Conservation (phyloP, 805 yeast species). For the Hanseniaspora lachancei region DNA sequence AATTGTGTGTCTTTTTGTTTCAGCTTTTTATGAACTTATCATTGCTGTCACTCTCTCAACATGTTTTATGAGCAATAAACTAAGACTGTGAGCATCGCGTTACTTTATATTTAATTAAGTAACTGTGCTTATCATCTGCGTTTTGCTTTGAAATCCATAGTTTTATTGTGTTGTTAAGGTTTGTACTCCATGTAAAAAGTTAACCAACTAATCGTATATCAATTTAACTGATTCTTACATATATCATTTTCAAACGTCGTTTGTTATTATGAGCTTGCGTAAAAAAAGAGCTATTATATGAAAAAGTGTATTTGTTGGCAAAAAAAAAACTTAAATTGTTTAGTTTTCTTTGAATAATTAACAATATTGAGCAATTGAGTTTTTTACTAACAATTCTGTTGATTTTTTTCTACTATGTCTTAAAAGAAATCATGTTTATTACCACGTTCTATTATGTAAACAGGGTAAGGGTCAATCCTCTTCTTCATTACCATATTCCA, state of each 20-base stretch:
- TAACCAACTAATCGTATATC: no score
- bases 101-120: no score
- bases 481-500: slow-evolving; percentile 98
- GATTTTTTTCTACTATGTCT: background rate
- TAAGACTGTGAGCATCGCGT: no score
- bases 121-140: no score
- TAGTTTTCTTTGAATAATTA: background rate
- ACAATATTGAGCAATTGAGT: slow-evolving; percentile 11
- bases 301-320: background rate
- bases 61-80: background rate
- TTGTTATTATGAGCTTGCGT: background rate
- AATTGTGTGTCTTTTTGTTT: background rate
- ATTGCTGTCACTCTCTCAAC: background rate
- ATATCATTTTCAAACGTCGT: background rate
- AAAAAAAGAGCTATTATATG: background rate
- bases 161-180: no score
- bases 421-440: background rate
- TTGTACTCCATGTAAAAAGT: no score
- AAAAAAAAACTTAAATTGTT: background rate
- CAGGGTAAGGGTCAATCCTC: slow-evolving; percentile 99
- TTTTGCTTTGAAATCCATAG: no score
- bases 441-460: slow-evolving; percentile 7
- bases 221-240: no score
- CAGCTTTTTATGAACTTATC: background rate
- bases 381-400: slow-evolving; percentile 10